phyloP scores from a whole-genome alignment of 306 rosid genomes.

The Fragaria nilgerrensis region DNA sequence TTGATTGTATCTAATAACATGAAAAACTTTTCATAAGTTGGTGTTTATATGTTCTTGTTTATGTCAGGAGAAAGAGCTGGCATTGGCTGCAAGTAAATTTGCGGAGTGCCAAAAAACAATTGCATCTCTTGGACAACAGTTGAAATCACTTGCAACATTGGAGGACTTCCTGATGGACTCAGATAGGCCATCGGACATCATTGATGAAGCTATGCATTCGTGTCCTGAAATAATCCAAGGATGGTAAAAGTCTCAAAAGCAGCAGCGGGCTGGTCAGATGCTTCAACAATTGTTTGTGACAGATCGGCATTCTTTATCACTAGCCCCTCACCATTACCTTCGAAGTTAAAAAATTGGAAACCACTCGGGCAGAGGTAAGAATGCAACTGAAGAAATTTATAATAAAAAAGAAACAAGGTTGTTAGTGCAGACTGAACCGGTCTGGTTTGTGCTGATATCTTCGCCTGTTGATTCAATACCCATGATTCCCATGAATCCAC shows the following conservation, averaged over 20 bases:
- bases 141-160: slow-evolving; percentile 61
- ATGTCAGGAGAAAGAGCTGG: slow-evolving; percentile 68
- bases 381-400: slow-evolving; percentile 21
- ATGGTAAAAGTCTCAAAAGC: slow-evolving; percentile 11
- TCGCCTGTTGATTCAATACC: slow-evolving; percentile 23
- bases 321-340: slow-evolving; percentile 23
- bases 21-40: not conserved
- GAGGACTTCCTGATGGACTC: slow-evolving; percentile 65
- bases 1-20: not conserved
- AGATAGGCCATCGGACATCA: slow-evolving; percentile 30
- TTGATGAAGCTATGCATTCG: slow-evolving; percentile 23
- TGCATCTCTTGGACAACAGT: slow-evolving; percentile 69
- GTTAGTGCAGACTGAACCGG: slow-evolving; percentile 29
- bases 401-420: slow-evolving; percentile 23
- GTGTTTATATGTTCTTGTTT: slow-evolving; percentile 21
- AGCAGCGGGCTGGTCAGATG: slow-evolving; percentile 1
- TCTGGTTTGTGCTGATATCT: slow-evolving; percentile 21
- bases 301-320: slow-evolving; percentile 24
- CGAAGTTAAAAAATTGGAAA: slow-evolving; percentile 35
- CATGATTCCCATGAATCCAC: slow-evolving; percentile 26
- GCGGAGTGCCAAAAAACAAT: slow-evolving; percentile 82
- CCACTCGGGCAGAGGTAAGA: slow-evolving; percentile 37
- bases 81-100: slow-evolving; percentile 59
- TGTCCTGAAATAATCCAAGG: slow-evolving; percentile 27
- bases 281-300: not conserved